A percentile compares a stretch with the other conserved stretches of the same genome.
These are phyloP conservation scores for Dimargaris cristalligena DNA, from an alignment of 192 early-diverging fungal genomes.

Conservation along the genomic window DNA sequence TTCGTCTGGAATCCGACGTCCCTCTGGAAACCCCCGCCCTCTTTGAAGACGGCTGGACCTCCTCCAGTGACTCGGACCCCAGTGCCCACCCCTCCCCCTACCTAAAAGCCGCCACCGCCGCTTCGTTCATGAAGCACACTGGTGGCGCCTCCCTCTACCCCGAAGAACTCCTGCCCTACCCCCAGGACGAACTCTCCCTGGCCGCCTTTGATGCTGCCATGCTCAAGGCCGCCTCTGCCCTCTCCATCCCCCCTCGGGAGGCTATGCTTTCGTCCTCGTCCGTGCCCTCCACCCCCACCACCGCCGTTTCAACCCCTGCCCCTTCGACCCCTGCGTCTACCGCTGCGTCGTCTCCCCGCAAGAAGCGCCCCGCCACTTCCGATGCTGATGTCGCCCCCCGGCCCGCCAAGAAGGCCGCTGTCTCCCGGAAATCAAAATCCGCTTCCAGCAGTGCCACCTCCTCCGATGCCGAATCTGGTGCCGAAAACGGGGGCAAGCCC, in stretches of 20 bases:
- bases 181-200: not conserved
- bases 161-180: not conserved
- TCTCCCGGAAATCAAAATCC: constrained; percentile 11
- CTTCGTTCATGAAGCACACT: constrained; percentile 5
- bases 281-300: constrained; percentile 12
- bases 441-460: constrained; percentile 15
- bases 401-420: constrained; percentile 21
- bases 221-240: constrained; percentile 18
- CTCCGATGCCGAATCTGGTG: constrained; percentile 22
- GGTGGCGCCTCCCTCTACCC: not conserved
- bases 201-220: constrained; percentile 12
- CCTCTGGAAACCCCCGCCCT: constrained; percentile 23
- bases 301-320: not conserved
- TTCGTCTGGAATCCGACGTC: constrained; percentile 74
- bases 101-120: not conserved
- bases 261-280: constrained; percentile 19
- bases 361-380: constrained; percentile 18
- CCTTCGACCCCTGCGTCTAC: not conserved
- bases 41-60: constrained; percentile 30
- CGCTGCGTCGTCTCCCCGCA: constrained; percentile 17
- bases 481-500: constrained; percentile 25
- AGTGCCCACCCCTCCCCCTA: constrained; percentile 6
- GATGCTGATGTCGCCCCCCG: constrained; percentile 13
- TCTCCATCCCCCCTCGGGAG: constrained; percentile 16
- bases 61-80: constrained; percentile 12